A percentile compares a stretch with the other conserved stretches of the same genome.
These are phyloP conservation scores for Oehlia diaphana DNA, from an alignment of 192 early-diverging fungal species.

Conservation along the genomic window DNA sequence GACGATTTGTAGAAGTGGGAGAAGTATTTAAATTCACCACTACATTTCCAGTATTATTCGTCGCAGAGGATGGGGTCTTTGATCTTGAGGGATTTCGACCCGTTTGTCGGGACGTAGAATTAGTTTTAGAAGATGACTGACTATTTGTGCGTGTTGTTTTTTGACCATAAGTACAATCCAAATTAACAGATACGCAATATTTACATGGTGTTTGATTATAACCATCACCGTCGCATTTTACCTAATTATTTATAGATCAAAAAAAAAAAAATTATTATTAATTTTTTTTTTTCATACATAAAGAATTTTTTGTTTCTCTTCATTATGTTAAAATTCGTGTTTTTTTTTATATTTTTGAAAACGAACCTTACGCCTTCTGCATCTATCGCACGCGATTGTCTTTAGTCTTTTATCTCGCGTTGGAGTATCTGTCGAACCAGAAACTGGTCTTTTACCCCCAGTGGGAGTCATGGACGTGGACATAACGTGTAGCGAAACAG, in stretches of 20 bases:
- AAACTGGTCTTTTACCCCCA: constrained; percentile 14
- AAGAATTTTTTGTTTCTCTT: background rate
- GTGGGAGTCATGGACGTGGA: background rate
- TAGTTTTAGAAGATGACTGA: background rate
- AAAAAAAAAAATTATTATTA: too few relatives aligned
- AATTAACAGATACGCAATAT: constrained; percentile 23
- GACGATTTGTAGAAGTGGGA: background rate
- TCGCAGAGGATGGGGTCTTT: background rate
- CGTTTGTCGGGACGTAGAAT: background rate
- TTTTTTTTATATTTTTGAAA: background rate
- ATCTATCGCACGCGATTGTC: constrained; percentile 30
- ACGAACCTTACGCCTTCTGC: constrained; percentile 10
- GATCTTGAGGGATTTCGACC: background rate
- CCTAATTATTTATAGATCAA: background rate
- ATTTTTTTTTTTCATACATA: too few relatives aligned
- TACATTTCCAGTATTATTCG: background rate
- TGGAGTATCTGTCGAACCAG: background rate
- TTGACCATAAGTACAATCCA: constrained; percentile 26
- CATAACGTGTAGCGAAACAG: background rate
- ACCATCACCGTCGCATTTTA: constrained; percentile 27
- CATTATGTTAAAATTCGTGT: background rate
- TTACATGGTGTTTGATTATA: constrained; percentile 21
- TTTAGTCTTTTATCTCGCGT: constrained; percentile 23
- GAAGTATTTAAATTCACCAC: background rate
- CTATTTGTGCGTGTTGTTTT: background rate